Conservation (phyloP, 1,139 yeast species). For the Maudiozyma humilis region DNA sequence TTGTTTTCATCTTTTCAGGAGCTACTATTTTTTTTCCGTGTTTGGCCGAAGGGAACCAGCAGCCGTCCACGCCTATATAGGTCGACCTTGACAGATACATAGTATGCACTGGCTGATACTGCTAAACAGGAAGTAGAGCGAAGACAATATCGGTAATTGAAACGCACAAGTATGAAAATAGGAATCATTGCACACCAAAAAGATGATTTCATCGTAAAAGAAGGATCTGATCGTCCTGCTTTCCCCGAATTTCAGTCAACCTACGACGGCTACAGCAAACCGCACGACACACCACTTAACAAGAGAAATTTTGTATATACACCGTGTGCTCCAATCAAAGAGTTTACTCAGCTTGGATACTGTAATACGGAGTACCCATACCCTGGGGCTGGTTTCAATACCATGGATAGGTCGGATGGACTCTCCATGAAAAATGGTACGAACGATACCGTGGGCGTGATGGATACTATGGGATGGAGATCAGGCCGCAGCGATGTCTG, state of each 20-base stretch:
- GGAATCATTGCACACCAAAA: slow-evolving; percentile 27
- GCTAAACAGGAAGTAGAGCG: too few relatives aligned
- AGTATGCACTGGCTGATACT: too few relatives aligned
- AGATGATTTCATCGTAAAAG: slow-evolving; percentile 19
- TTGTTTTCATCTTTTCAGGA: neutral
- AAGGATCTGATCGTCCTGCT: slow-evolving; percentile 12
- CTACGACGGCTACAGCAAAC: slow-evolving; percentile 16
- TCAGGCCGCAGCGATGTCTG: slow-evolving; percentile 70
- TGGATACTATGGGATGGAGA: slow-evolving; percentile 71
- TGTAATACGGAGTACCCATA: slow-evolving; percentile 73
- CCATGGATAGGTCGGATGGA: slow-evolving; percentile 66
- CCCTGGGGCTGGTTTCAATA: slow-evolving; percentile 49
- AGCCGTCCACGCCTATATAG: neutral
- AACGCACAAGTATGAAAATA: slow-evolving; percentile 21
- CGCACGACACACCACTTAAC: slow-evolving; percentile 73
- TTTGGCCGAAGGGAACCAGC: neutral
- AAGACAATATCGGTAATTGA: too few relatives aligned
- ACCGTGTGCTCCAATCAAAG: slow-evolving; percentile 68
- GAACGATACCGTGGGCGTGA: slow-evolving; percentile 27
- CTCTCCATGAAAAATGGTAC: slow-evolving; percentile 41
- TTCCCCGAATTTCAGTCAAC: slow-evolving; percentile 14
- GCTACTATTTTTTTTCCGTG: neutral
- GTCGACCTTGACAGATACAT: too few relatives aligned
- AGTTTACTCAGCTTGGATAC: slow-evolving; percentile 52
- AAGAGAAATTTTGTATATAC: slow-evolving; percentile 73